Conservation (phyloP, 1,139 yeast species). For the Pichia sp. region DNA sequence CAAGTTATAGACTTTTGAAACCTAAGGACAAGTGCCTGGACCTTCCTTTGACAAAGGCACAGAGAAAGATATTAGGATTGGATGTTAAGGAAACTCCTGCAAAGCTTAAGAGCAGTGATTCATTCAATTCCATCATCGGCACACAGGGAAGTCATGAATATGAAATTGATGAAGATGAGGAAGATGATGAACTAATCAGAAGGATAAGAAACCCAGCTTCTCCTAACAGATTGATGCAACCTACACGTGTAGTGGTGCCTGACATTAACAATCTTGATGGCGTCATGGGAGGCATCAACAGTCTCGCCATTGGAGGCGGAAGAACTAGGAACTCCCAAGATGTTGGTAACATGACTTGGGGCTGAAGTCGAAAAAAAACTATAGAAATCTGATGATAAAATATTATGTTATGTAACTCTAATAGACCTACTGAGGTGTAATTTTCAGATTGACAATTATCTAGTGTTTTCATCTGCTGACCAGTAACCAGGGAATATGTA, state of each 20-base stretch:
- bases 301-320: constrained; percentile 2
- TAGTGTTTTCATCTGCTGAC: constrained; percentile 32
- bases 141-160: too few relatives aligned
- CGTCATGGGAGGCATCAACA: constrained; percentile 10
- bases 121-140: too few relatives aligned
- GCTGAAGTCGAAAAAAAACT: constrained; percentile 1
- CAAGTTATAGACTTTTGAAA: constrained; percentile 20
- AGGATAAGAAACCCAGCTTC: constrained; percentile 2
- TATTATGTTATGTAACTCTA: too few relatives aligned
- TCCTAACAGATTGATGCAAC: constrained; percentile 3
- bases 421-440: neutral
- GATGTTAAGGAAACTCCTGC: constrained; percentile 5
- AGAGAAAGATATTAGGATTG: constrained; percentile 27
- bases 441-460: neutral
- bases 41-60: constrained; percentile 25
- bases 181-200: constrained; percentile 1
- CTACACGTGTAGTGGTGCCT: constrained; percentile 6
- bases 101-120: too few relatives aligned
- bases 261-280: constrained; percentile 6
- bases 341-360: constrained; percentile 4
- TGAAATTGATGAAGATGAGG: constrained; percentile 8
- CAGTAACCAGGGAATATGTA: constrained; percentile 92
- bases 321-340: neutral
- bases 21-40: constrained; percentile 29
- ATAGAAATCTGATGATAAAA: too few relatives aligned